Evolutionary conservation across 768 basidiomycete species (phyloP).

Genomic region (Daedalea quercina): DNA sequence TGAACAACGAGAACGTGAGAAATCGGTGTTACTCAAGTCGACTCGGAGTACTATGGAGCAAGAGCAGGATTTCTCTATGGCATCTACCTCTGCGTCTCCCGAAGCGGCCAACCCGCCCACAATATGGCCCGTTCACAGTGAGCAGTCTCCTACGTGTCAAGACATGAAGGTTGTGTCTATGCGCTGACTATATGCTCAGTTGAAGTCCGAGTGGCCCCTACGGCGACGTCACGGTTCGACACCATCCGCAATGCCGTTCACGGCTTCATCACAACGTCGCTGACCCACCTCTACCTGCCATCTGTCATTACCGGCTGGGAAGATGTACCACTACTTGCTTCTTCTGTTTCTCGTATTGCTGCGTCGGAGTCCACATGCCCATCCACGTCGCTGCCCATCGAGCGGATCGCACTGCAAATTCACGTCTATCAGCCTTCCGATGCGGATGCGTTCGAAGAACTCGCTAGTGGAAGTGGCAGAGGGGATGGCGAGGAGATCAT

Average conservation of each 20-base stretch:
- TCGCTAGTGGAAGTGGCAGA: slow-evolving; percentile 42
- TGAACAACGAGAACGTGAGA: too few relatives aligned
- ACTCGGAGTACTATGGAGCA: too few relatives aligned
- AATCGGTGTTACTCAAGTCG: too few relatives aligned
- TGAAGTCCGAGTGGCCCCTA: slow-evolving; percentile 71
- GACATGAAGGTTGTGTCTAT: too few relatives aligned
- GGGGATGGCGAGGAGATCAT: slow-evolving; percentile 69
- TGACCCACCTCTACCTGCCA: slow-evolving; percentile 62
- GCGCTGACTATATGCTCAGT: slow-evolving; percentile 37
- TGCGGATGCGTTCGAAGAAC: slow-evolving; percentile 65
- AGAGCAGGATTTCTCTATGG: slow-evolving; percentile 21
- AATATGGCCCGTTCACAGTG: slow-evolving; percentile 67
- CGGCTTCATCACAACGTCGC: slow-evolving; percentile 46
- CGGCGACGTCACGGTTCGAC: slow-evolving; percentile 69
- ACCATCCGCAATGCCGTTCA: slow-evolving; percentile 61
- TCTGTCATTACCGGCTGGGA: slow-evolving; percentile 77
- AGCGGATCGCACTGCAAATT: slow-evolving; percentile 62
- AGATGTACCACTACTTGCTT: slow-evolving; percentile 57
- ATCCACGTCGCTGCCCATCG: slow-evolving; percentile 39
- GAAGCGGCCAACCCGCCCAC: slow-evolving; percentile 3
- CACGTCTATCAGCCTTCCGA: slow-evolving; percentile 85
- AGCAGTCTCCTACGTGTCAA: slow-evolving; percentile 10
- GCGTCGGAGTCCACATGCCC: slow-evolving; percentile 67
- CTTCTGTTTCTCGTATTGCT: slow-evolving; percentile 70
- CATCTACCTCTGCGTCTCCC: slow-evolving; percentile 9